These are phyloP conservation scores for Beauveria sp. DNA, from an alignment of 2,329 filamentous ascomycete species.

Conservation along the genomic window DNA sequence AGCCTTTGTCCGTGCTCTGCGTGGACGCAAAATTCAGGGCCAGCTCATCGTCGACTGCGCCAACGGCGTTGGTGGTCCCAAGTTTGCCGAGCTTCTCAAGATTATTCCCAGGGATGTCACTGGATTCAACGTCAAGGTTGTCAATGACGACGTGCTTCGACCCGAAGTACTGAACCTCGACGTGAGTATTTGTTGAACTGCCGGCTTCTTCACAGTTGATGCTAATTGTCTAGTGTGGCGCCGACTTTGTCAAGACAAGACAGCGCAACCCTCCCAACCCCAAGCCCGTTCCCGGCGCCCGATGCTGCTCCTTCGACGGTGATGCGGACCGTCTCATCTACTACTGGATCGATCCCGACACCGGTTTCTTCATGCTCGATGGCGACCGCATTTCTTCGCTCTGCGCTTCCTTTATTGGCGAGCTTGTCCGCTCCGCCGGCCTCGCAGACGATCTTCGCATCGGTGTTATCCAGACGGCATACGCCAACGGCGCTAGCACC, in stretches of 20 bases:
- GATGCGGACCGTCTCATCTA: constrained; percentile 95
- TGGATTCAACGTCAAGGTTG: constrained; percentile 71
- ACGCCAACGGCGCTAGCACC: constrained; percentile 92
- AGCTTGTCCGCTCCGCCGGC: constrained; percentile 73
- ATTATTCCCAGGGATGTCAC: constrained; percentile 64
- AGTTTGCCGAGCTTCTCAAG: constrained; percentile 80
- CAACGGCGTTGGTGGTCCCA: constrained; percentile 92
- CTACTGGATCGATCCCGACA: constrained; percentile 80
- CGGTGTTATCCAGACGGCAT: constrained; percentile 93
- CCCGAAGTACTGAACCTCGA: constrained; percentile 85
- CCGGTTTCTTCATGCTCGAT: constrained; percentile 84
- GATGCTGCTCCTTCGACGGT: constrained; percentile 87
- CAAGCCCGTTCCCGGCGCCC: constrained; percentile 65
- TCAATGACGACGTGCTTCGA: constrained; percentile 89
- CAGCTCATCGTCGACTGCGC: constrained; percentile 84
- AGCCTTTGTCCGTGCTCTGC: constrained; percentile 79
- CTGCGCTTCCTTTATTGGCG: constrained; percentile 85
- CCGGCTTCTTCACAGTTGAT: not conserved
- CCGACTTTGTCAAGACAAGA: constrained; percentile 95
- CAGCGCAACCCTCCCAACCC: constrained; percentile 82
- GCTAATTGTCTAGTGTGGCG: constrained; percentile 60
- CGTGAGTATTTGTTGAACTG: constrained; percentile 41
- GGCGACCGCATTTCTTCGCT: constrained; percentile 95
- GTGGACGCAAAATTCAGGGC: constrained; percentile 65
- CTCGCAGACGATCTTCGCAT: constrained; percentile 77